Evolutionary conservation across 129 eudicot species (phyloP).

Genomic region (Daucus carota): DH1_v3.0 NC_030382.2:57721501-57722000

Average conservation of each 20-base stretch:
- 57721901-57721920: not conserved
- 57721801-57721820: not conserved
- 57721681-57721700: not conserved
- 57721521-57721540: slow-evolving; percentile 1
- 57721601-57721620: slow-evolving; percentile 2
- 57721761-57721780: not conserved
- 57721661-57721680: not conserved
- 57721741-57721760: not conserved
- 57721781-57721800: not conserved
- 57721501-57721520: slow-evolving; percentile 2
- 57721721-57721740: not conserved
- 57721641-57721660: not conserved
- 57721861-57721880: not conserved
- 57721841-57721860: not conserved
- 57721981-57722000: not conserved
- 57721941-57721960: not conserved
- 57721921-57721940: not conserved
- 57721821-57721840: not conserved
- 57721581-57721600: not conserved
- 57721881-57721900: not conserved
- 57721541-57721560: not conserved
- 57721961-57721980: not conserved
- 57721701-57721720: not conserved
- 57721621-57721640: not conserved
- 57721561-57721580: not conserved